Base-by-base conservation (phyloP, 169 alveolate genomes). In the Cryptosporidium sp. region DNA sequence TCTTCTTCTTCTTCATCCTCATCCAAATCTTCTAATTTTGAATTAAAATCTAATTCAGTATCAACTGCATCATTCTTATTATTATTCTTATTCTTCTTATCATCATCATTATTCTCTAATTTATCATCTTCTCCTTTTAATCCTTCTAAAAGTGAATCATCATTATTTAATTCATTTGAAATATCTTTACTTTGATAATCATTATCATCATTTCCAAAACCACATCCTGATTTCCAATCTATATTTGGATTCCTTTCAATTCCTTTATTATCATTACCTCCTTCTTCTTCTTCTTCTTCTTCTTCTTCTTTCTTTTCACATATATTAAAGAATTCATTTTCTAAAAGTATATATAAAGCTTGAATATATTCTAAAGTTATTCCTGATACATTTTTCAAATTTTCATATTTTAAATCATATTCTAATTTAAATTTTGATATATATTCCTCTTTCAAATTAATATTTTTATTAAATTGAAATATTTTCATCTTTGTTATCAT, bases 81-180 rank as follows among this genome's bases (percentile, higher is more conserved):
- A 58, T 94, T 95, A 29, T 84, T 92, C 16, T 94, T 93, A 35
- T 94, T 91, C 8, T 94, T 80, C 16, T 92, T 92, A 42, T 42
- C 53, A 16, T 93, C 91, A 9, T 94, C 71, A 1, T 31, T 94
- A 37, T 53, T 94, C 86, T 12, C 93, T 84, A 33, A 29, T 29
- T 93, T 70, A 53, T 96, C 91, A 29, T 94, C 85, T 44, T 94
- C 94, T 12, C 85, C 68, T 23, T 85, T 69, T 60, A 92, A 70
- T 62, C 92, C 92, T 65, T 93, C 96, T 71, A 91, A 92, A 86
- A 94, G 87, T 70, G 92, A 85, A 35, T 97, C 97, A 60, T 94
- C 94, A 68, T 94, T 84, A 91, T 96, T 94, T 84, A 95, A 95
- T 85, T 95, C 98, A 67, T 92, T 94, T 91, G 95, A 95, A 0